Percentiles rank a stretch among this genome's conserved stretches.
Evolutionary conservation across 2,329 filamentous ascomycete species (phyloP).

Genomic region (Paecilomyces niveus): DNA sequence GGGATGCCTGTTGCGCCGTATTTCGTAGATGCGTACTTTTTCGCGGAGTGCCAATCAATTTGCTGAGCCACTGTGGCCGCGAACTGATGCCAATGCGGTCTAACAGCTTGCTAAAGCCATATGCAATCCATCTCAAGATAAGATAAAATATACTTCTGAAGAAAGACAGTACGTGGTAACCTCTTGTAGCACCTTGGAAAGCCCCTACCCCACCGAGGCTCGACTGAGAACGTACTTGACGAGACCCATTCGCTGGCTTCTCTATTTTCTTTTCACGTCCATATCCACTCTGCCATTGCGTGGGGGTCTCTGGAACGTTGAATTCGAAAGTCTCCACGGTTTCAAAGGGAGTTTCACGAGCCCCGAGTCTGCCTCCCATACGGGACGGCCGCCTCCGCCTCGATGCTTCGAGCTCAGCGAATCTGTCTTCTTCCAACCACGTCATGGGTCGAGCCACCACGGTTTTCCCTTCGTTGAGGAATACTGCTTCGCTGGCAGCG

Average conservation of each 20-base stretch:
- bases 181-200: constrained; percentile 68
- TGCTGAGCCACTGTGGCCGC: constrained; percentile 57
- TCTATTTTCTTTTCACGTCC: constrained; percentile 38
- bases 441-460: constrained; percentile 70
- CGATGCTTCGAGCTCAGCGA: constrained; percentile 63
- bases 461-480: constrained; percentile 78
- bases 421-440: constrained; percentile 84
- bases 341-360: constrained; percentile 20
- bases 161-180: constrained; percentile 67
- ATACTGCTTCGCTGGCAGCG: constrained; percentile 91
- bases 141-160: constrained; percentile 66
- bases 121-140: constrained; percentile 51
- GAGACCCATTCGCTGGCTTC: constrained; percentile 25
- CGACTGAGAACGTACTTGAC: constrained; percentile 29
- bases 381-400: constrained; percentile 21
- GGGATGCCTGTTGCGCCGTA: constrained; percentile 15
- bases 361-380: constrained; percentile 9
- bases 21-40: constrained; percentile 10
- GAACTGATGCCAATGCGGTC: constrained; percentile 53
- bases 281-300: constrained; percentile 41
- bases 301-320: constrained; percentile 22
- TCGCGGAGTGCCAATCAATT: constrained; percentile 22
- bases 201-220: constrained; percentile 64
- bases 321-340: constrained; percentile 26
- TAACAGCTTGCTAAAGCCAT: constrained; percentile 49